Conservation (phyloP, 179 eudicot genomes). For the Heliamphora pulchella region DNA sequence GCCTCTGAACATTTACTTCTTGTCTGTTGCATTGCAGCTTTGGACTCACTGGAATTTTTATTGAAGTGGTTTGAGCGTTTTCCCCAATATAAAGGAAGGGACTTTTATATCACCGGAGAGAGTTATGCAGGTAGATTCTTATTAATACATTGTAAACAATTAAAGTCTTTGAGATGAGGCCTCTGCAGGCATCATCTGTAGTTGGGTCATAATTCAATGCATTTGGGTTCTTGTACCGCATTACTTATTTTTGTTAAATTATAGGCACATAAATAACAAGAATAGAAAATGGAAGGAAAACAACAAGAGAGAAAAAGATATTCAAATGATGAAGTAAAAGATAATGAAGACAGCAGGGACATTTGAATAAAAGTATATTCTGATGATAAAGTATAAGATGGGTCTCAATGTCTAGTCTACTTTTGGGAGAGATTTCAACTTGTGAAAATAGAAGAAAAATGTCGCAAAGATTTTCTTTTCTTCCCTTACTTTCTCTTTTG, state of each 20-base stretch:
- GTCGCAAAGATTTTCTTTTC: neutral
- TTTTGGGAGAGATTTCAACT: neutral
- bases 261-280: neutral
- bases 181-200: neutral
- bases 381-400: too few species aligned
- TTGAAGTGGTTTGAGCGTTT: constrained; percentile 77
- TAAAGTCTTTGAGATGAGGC: neutral
- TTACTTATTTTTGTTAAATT: neutral
- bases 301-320: neutral
- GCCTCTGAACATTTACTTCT: constrained; percentile 11
- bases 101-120: constrained; percentile 78
- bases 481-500: neutral
- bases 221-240: neutral
- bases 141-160: neutral
- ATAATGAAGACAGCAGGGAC: too few species aligned
- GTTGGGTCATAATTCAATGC: neutral
- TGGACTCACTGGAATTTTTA: constrained; percentile 65
- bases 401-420: too few species aligned
- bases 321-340: neutral
- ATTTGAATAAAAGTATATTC: too few species aligned
- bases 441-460: neutral
- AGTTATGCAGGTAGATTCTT: constrained; percentile 73
- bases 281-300: neutral
- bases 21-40: constrained; percentile 39
- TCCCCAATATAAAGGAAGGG: constrained; percentile 85